These are phyloP conservation scores for Abelmoschus esculentus DNA, from an alignment of 345 rosid genomes.

Conservation along the genomic window DNA sequence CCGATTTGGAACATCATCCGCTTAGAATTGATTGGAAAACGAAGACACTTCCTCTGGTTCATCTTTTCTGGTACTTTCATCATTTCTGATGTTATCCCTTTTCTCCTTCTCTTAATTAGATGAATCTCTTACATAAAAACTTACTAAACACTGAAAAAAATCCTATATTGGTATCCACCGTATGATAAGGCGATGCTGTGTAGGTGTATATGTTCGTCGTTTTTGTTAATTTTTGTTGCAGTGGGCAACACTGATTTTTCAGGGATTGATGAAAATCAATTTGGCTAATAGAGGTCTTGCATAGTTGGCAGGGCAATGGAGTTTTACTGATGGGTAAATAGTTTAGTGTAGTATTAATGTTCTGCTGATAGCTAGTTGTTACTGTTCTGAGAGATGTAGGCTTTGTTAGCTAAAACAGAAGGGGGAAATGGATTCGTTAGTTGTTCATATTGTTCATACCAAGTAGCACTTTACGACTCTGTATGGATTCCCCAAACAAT, in stretches of 20 bases:
- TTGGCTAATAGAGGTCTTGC: not conserved
- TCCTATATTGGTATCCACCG: not conserved
- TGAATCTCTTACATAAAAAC: not conserved
- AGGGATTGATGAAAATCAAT: not conserved
- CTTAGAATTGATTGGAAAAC: conserved; percentile 4
- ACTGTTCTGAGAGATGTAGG: not conserved
- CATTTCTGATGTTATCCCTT: not conserved
- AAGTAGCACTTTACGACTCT: not conserved
- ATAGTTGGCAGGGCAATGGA: not conserved
- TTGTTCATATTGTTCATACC: not conserved
- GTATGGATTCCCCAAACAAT: not conserved
- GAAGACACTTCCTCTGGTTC: not conserved
- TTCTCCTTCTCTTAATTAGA: not conserved
- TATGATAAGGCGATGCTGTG: too few relatives aligned
- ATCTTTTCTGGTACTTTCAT: conserved; percentile 5
- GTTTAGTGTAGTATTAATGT: not conserved
- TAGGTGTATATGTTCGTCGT: not conserved
- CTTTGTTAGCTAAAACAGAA: not conserved
- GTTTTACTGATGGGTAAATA: not conserved
- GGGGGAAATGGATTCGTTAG: not conserved
- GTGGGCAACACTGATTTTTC: not conserved
- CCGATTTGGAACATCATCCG: conserved; percentile 30
- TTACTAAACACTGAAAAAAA: not conserved
- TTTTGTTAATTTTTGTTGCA: not conserved
- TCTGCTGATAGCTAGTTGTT: not conserved